Base-by-base conservation (phyloP, 345 rosid genomes). In the Gossypium rotundifolium region DNA sequence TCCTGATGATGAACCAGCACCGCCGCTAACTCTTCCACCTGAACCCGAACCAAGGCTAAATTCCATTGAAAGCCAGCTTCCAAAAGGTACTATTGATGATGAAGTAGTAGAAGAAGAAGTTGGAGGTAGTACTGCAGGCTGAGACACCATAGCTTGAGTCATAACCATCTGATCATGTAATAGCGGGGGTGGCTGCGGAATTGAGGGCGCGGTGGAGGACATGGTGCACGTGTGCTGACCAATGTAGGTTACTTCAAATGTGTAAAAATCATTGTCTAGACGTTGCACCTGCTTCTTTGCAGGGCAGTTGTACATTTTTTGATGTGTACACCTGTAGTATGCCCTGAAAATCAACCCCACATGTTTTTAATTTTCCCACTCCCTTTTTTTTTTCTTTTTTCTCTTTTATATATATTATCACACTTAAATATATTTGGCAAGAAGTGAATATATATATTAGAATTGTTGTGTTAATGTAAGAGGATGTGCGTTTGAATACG, bases 271-370 rank as follows among this genome's bases (percentile, higher is more conserved):
- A 6, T 84, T 79, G 72, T 92, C 87, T 2, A 89, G 79, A 8
- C 97, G 86, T 78, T 94, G 98, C 0, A 92, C 97, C 79, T 85
- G 95, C 79, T 94, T 94, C 82, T 94, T 94, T 40, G 97, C 98
- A 0, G 88, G 87, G 72, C 98, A 94, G 2, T 87, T 76, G 83
- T 94, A 90, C 80, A 91, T 20, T 74, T 87, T 94, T 27, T 88
- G 93, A 76, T 92, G 95, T 16, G 97, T 92, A 74, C 98, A 94
- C 73, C 95, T 85, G 79, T 84, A 92, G 77, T 92, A 94, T 9
- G 90, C 85, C 87, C 98, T 94, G 78, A 73, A 29, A 61, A 63
- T 29, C 51, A 33, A 27, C 60, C 33, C n/a, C 23, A 76, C 55
- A 22, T 66, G 71, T 46, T 66, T 46, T 12, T 46, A 38, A 46